Evolutionary conservation across 768 basidiomycete species (phyloP).

Genomic region (Holtermannia corniformis): DNA sequence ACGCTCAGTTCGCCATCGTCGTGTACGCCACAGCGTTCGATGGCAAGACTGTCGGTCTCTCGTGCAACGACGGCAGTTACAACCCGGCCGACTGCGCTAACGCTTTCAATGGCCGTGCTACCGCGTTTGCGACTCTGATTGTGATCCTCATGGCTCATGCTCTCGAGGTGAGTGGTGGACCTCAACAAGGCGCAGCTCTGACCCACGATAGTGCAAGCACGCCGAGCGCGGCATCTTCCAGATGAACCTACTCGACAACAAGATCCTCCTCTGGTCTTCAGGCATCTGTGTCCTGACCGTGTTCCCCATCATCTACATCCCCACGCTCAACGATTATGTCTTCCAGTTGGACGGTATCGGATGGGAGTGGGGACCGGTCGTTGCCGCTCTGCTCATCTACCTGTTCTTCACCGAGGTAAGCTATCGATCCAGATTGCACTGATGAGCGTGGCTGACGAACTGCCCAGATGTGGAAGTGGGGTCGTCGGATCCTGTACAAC

Average conservation of each 20-base stretch:
- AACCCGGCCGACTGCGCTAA: constrained; percentile 36
- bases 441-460: too few species aligned
- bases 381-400: constrained; percentile 27
- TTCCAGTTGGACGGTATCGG: constrained; percentile 40
- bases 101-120: constrained; percentile 43
- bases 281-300: constrained; percentile 34
- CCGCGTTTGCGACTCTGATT: constrained; percentile 42
- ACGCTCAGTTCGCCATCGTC: not conserved
- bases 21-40: not conserved
- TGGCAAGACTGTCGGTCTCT: constrained; percentile 30
- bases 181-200: constrained; percentile 16
- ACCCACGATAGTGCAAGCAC: constrained; percentile 41
- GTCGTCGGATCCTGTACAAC: not conserved
- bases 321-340: constrained; percentile 37
- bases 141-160: constrained; percentile 32
- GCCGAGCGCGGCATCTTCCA: constrained; percentile 35
- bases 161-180: not conserved
- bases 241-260: constrained; percentile 41
- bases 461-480: not conserved
- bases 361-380: constrained; percentile 44
- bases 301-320: constrained; percentile 44
- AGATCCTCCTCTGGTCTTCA: constrained; percentile 39
- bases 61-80: constrained; percentile 32
- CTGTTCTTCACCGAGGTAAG: constrained; percentile 1
- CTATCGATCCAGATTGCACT: too few species aligned